Evolutionary conservation across 179 eudicot species (phyloP).

Genomic region (Carnegiea gigantea): DNA sequence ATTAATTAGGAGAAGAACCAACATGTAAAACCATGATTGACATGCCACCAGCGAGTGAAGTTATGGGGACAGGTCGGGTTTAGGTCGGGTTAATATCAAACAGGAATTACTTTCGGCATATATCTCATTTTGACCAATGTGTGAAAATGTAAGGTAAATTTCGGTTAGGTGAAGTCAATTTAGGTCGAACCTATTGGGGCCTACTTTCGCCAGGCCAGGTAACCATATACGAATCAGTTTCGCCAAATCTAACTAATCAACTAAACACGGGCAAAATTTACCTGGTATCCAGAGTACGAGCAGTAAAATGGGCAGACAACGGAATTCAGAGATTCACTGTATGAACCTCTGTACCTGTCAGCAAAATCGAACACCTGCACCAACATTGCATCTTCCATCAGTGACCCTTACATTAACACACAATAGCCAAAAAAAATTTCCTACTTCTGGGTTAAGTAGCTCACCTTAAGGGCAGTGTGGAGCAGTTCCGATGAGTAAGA

Average conservation of each 20-base stretch:
- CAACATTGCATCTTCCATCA: background rate
- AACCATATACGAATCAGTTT: background rate
- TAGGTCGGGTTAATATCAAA: too few species aligned
- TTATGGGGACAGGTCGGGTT: too few species aligned
- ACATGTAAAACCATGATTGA: background rate
- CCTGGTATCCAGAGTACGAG: constrained; percentile 85
- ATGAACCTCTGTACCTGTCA: constrained; percentile 72
- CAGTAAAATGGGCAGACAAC: constrained; percentile 88
- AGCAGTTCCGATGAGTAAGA: constrained; percentile 64
- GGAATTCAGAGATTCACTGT: constrained; percentile 70
- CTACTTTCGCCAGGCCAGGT: too few species aligned
- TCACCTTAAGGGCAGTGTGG: constrained; percentile 54
- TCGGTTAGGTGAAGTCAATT: too few species aligned
- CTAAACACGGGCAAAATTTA: constrained; percentile 25
- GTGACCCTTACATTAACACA: background rate
- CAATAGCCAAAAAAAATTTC: background rate
- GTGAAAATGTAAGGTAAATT: too few species aligned
- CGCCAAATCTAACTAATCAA: background rate
- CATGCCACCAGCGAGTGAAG: too few species aligned
- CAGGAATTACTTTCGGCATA: too few species aligned
- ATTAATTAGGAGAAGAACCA: background rate
- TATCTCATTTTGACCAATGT: too few species aligned
- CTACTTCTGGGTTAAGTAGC: background rate
- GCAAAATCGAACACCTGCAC: constrained; percentile 79
- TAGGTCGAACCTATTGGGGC: too few species aligned